Evolutionary conservation across 2,329 filamentous ascomycete species (phyloP), one percentile per base, ranked within the genome.

Genomic region (Aspergillus fumigatus): DNA sequence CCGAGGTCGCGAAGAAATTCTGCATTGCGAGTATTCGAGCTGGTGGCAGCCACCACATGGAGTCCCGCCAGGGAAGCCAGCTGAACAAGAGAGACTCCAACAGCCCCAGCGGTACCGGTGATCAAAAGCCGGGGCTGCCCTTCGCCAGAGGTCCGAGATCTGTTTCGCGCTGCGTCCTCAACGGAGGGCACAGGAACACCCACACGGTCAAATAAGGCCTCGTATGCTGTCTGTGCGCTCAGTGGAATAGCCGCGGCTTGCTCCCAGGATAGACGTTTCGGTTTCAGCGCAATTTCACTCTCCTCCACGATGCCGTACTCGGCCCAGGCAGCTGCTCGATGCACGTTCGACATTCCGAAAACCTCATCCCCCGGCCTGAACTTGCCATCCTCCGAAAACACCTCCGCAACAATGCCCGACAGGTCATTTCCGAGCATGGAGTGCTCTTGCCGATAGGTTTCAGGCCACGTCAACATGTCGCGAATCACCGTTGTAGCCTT

Each of bases 61-160:
- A 65, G 4, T 2, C 64, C 67, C 1, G 72, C 72, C 3, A 68
- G 47, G 0, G 63, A 61, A 38, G 73, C 76, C 8, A 78, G 58
- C 58, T 77, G 75, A 4, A 78, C 68, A 1, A 67, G 62, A 51
- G 69, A 77, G 0, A 67, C 62, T 1, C 76, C 75, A 2, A 73
- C 70, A 0, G 69, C 75, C 8, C 76, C 76, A 8, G 68, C 66
- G 29, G 70, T 73, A 4, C 73, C 74, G 6, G 71, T 75, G 50
- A 77, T 63, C 32, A 77, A 60, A 17, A 77, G n/a, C 32, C 27
- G 35, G n/a, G 53, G 41, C 29, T 32, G 19, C 3, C 9, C 1
- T 52, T 35, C 11, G 11, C 19, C 40, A 6, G 40, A 3, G 40
- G 8, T 10, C 8, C n/a, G 17, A 7, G n/a, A 41, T 11, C 1